These are phyloP conservation scores for Cyanidioschyzon merolae DNA, from an alignment of 23 red algal species.

Conservation along the genomic window DNA sequence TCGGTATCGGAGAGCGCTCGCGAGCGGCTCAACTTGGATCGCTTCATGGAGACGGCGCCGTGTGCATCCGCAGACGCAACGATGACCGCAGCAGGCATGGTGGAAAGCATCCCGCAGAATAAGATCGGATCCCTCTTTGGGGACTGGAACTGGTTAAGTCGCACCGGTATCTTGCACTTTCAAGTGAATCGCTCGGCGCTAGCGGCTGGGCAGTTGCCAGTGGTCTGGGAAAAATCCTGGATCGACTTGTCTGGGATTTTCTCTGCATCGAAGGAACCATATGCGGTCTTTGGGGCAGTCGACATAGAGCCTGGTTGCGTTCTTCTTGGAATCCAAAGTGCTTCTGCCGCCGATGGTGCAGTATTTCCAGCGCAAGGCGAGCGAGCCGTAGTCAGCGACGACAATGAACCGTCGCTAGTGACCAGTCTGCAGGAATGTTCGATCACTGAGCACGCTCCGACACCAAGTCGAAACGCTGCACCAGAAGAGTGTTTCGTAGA, in stretches of 20 bases:
- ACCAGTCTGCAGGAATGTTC: no score
- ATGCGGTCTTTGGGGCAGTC: background rate
- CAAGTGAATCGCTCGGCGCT: background rate
- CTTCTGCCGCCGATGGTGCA: no score
- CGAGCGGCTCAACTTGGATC: background rate
- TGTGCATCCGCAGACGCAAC: background rate
- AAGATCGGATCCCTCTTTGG: background rate
- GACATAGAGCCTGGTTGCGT: background rate
- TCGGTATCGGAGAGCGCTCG: background rate
- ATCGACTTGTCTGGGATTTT: background rate
- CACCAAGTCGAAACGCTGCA: no score
- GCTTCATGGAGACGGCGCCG: background rate
- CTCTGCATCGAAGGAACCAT: no score
- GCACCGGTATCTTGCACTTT: background rate
- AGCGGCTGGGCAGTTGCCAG: background rate
- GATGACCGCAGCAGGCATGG: background rate
- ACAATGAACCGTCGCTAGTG: no score
- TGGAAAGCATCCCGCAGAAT: background rate
- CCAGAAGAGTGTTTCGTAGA: no score
- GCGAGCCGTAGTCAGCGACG: no score
- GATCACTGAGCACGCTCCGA: no score
- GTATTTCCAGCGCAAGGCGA: no score
- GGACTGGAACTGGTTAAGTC: background rate
- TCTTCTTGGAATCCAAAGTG: background rate
- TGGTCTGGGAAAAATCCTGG: background rate